Conservation (phyloP, 306 rosid species). For the Abrus pulchellus region DNA sequence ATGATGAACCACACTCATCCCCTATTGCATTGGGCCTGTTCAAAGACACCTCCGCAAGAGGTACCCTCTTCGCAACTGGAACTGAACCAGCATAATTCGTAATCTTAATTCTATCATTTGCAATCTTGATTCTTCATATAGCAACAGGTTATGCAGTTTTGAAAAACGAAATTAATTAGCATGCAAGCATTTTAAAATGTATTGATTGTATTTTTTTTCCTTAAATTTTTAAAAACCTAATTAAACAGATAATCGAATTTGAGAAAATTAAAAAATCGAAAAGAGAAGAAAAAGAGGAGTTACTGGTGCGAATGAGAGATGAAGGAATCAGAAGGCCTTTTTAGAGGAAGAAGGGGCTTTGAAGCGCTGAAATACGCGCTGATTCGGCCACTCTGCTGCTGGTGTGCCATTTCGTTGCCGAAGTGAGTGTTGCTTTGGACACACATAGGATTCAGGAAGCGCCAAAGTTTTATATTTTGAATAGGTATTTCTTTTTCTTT, state of each 20-base stretch:
- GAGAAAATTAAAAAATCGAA: neutral
- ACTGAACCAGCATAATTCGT: conserved; percentile 46
- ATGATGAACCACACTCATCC: neutral
- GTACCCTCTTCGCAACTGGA: conserved; percentile 56
- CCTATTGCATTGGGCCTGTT: conserved; percentile 46
- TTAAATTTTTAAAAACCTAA: conserved; percentile 3
- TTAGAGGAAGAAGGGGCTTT: conserved; percentile 75
- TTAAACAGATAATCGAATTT: neutral
- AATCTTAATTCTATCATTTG: conserved; percentile 51
- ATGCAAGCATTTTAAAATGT: neutral
- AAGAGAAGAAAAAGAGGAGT: conserved; percentile 4
- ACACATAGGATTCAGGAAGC: neutral
- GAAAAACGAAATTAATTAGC: neutral
- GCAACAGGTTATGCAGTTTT: conserved; percentile 2
- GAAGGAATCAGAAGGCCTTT: conserved; percentile 69
- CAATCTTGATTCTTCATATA: conserved; percentile 55
- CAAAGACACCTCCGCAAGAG: conserved; percentile 63
- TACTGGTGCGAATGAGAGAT: conserved; percentile 47
- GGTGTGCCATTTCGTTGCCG: conserved; percentile 57
- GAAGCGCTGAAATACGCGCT: conserved; percentile 70
- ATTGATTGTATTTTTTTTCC: neutral
- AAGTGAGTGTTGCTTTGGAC: neutral
- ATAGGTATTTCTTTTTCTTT: neutral
- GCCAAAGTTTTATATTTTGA: conserved; percentile 14
- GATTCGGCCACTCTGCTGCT: conserved; percentile 66